Percentiles rank a stretch among this genome's conserved stretches.
Conservation (phyloP, 352 stramenopile species). For the Peronospora belbahrii region DNA sequence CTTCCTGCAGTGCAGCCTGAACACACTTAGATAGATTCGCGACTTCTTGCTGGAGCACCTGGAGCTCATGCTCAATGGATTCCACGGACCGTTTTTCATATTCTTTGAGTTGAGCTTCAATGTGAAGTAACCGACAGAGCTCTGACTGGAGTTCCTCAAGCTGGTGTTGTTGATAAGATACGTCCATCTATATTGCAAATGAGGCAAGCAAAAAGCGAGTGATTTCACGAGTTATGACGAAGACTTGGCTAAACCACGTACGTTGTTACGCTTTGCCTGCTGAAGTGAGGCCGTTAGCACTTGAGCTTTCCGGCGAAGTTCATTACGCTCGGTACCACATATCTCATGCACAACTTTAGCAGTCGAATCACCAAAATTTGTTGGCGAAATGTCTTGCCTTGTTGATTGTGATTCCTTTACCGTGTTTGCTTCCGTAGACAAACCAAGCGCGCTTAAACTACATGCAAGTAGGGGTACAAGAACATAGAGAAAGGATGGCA, state of each 20-base stretch:
- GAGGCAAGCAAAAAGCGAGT: background rate
- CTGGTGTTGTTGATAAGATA: background rate
- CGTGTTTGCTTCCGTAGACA: background rate
- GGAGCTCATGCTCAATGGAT: slow-evolving; percentile 8
- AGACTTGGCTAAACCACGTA: slow-evolving; percentile 1
- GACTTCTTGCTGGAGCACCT: slow-evolving; percentile 8
- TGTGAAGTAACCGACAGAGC: slow-evolving; percentile 6
- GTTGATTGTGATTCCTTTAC: background rate
- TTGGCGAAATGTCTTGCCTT: background rate
- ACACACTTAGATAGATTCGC: slow-evolving; percentile 5
- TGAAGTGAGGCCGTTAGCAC: slow-evolving; percentile 4
- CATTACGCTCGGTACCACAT: background rate
- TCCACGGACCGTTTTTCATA: slow-evolving; percentile 12
- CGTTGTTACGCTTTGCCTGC: slow-evolving; percentile 17
- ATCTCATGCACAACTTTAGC: slow-evolving; percentile 6
- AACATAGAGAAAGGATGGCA: background rate
- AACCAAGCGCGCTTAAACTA: background rate
- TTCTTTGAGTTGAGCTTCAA: slow-evolving; percentile 3
- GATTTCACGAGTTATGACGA: background rate
- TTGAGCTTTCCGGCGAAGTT: slow-evolving; percentile 6
- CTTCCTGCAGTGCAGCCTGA: slow-evolving; percentile 4
- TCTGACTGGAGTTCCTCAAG: slow-evolving; percentile 11
- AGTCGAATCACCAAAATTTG: background rate
- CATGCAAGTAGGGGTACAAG: background rate
- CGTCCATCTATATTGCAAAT: slow-evolving; percentile 13